Evolutionary conservation across 805 yeast genomes (phyloP), one percentile per base, ranked within the genome.

Genomic region (Teunomyces atbi): DNA sequence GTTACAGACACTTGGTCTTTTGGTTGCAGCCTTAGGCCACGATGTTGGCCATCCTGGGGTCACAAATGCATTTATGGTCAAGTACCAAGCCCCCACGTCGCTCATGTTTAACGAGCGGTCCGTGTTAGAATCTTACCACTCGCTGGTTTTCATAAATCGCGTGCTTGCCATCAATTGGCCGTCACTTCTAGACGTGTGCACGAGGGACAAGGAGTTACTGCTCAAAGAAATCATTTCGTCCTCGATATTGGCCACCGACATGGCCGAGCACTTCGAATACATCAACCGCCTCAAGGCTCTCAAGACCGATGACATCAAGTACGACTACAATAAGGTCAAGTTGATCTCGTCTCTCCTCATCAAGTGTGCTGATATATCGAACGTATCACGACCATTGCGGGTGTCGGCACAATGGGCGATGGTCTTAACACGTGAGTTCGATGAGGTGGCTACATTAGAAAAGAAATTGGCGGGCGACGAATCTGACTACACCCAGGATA

Each of bases 41-140:
- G 99, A 94, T 64, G 82, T 88, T 27, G 96, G 97, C 18, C 99
- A 94, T 65, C 98, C 98, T 0, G 99, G 98, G 1, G 81, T 90
- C n/a, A 89, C 96, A 11, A 89, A 89, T 63, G 79, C 81, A 30
- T 82, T 89, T 53, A 68, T 92, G 62, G 68, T 73, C 19, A 71
- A 78, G 48, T 62, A 80, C 55, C 62, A 74, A 6, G 77, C 94
- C 0, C 89, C 89, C 8, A 73, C 89, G 19, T 79, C 92, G 2
- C 61, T 66, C 45, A 57, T 79, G 12, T 91, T 80, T 66, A 72
- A 81, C 41, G 82, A 82, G 52, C 68, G 79, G 44, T 84, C 92
- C 6, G 85, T 87, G 1, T 73, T 94, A 55, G 99, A 94, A 65
- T 81, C 82, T 59, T 90, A 81, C 68, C 99, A 94, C 65, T 74